A percentile compares a stretch with the other conserved stretches of the same genome.
Conservation (phyloP, 2,329 filamentous ascomycete species). For the Ilyonectria robusta region DNA sequence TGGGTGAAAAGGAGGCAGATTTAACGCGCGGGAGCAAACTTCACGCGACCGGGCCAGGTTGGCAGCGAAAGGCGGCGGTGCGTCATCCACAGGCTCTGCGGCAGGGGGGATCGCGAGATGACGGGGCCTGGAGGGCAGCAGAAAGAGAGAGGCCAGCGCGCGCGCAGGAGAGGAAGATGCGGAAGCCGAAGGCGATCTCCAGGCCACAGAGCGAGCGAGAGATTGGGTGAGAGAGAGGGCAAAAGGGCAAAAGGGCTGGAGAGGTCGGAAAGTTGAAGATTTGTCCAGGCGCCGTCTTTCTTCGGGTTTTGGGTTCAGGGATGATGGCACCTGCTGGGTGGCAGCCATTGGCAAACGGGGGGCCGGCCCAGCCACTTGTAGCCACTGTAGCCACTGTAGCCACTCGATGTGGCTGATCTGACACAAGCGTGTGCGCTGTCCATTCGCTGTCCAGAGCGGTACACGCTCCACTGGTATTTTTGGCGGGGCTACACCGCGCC, state of each 20-base stretch:
- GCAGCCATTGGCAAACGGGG: slow-evolving; percentile 27
- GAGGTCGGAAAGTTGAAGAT: slow-evolving; percentile 48
- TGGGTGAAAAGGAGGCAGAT: slow-evolving; percentile 32
- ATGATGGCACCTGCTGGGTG: slow-evolving; percentile 34
- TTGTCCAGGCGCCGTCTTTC: slow-evolving; percentile 37
- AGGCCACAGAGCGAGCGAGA: slow-evolving; percentile 33
- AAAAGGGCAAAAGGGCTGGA: slow-evolving; percentile 39
- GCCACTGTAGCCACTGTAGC: slow-evolving; percentile 27
- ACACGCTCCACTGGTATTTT: slow-evolving; percentile 23
- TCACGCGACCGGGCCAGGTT: slow-evolving; percentile 58
- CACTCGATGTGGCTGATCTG: slow-evolving; percentile 12
- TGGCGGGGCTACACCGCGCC: slow-evolving; percentile 17
- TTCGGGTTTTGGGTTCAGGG: slow-evolving; percentile 46
- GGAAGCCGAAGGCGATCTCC: slow-evolving; percentile 38
- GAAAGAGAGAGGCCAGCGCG: slow-evolving; percentile 31
- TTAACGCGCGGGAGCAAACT: slow-evolving; percentile 46
- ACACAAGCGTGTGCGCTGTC: slow-evolving; percentile 8
- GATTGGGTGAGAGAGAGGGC: slow-evolving; percentile 39
- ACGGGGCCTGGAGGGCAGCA: slow-evolving; percentile 27
- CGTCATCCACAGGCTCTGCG: slow-evolving; percentile 45
- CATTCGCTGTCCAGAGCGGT: not conserved
- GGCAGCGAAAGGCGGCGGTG: slow-evolving; percentile 39
- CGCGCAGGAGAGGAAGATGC: slow-evolving; percentile 30
- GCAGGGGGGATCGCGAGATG: slow-evolving; percentile 38
- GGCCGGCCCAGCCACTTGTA: slow-evolving; percentile 30